Base-by-base conservation (phyloP, 177 flowering plant genomes). In the Vitis hybrid region DNA sequence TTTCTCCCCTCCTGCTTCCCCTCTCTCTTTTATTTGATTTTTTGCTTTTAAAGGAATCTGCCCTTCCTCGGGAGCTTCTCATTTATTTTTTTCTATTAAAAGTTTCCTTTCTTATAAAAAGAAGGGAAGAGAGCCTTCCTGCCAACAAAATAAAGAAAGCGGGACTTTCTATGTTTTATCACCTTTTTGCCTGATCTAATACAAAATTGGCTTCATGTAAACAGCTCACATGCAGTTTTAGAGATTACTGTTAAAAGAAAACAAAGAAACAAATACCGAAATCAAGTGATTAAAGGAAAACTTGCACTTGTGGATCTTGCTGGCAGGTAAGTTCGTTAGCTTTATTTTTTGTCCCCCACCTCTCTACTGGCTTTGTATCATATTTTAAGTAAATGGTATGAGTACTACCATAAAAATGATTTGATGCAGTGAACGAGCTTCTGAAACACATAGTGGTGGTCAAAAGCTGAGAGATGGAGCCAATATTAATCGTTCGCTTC, bases 261-360 rank as follows among this genome's bases (percentile, higher is more conserved):
- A 65, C 90, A 83, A 75, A 86, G 69, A 75, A 87, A 82, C 65
- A 81, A 88, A 66, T 89, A 90, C 65, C 81, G 77, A 57, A 85
- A 85, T 81, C 97, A 89, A 78, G 83, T 93, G 63, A 73, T 93
- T 69, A 78, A 78, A 65, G 98, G 97, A 73, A 93, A 93, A 79
- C 95, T 93, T 79, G 92, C 98, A 64, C 92, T 93, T 62, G 98
- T 91, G 66, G 97, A 93, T 85, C 95, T 93, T 80, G 98, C 98
- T 64, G 98, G 98, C 71, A 86, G 92, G 92, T 84, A 46, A 61
- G 61, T 68, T 18, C 9, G 11, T 58, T 14, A 14, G 9, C 27
- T 6, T 8, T 53, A 46, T 35, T 53, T 64, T 14, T 6, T 57
- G 17, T 60, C 48, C 8, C 30, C 18, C n/a, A 9, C 10, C 9